Conservation (phyloP, 2,329 filamentous ascomycete species). For the Phaeoacremonium minimum region DNA sequence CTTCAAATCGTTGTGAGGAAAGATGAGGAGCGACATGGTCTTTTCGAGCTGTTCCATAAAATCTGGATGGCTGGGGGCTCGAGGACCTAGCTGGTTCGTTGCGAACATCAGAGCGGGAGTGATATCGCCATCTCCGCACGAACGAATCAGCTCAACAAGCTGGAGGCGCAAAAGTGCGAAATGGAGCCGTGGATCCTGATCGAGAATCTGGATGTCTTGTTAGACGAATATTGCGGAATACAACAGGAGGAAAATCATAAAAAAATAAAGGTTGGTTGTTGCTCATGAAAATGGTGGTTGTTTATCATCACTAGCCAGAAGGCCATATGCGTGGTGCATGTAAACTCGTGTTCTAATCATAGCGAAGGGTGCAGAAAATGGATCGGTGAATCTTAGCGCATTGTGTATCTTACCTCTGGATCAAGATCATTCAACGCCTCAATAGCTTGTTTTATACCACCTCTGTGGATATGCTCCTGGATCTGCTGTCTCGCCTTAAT, state of each 20-base stretch:
- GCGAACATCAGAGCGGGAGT: constrained; percentile 80
- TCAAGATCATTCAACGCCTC: constrained; percentile 85
- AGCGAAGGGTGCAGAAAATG: constrained; percentile 33
- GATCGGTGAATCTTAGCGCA: constrained; percentile 1
- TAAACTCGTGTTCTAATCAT: constrained; percentile 92
- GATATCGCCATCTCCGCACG: constrained; percentile 72
- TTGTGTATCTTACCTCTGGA: constrained; percentile 63
- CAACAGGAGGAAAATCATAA: not conserved
- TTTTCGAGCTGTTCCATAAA: constrained; percentile 86
- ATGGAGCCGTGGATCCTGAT: constrained; percentile 76
- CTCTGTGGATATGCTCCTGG: constrained; percentile 76
- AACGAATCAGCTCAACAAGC: constrained; percentile 86
- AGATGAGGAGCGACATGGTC: constrained; percentile 90
- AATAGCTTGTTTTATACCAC: constrained; percentile 82
- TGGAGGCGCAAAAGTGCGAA: constrained; percentile 88
- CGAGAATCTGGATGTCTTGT: constrained; percentile 93
- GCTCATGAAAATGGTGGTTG: constrained; percentile 71
- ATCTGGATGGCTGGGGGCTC: constrained; percentile 73
- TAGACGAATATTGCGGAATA: no score
- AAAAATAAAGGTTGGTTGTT: constrained; percentile 6
- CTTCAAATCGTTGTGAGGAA: constrained; percentile 74
- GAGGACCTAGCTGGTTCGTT: constrained; percentile 78
- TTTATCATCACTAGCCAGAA: constrained; percentile 88
- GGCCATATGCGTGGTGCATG: constrained; percentile 99
- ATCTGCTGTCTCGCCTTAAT: constrained; percentile 80